Percentiles rank a stretch among this genome's conserved stretches.
Conservation (phyloP, 176 grass and related monocot genomes). For the Zizania latifolia region DNA sequence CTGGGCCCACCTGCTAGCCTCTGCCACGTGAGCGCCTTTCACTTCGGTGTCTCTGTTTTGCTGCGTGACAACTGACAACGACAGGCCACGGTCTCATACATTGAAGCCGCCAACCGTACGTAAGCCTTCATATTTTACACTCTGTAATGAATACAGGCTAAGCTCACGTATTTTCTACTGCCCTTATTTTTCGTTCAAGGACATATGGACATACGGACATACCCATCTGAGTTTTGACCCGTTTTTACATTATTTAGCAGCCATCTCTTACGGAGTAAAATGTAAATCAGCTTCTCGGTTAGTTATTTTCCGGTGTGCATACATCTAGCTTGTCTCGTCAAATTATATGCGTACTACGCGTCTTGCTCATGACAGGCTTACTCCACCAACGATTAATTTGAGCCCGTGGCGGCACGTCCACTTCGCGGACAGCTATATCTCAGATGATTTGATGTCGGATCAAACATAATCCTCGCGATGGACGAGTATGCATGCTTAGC, state of each 20-base stretch:
- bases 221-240: too few relatives aligned
- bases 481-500: not conserved
- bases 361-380: not conserved
- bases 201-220: too few relatives aligned
- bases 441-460: conserved; percentile 6
- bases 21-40: not conserved
- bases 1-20: not conserved
- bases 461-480: conserved; percentile 27
- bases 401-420: not conserved
- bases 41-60: not conserved
- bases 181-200: too few relatives aligned
- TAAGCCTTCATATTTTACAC: too few relatives aligned
- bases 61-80: not conserved
- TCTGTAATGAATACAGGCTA: too few relatives aligned
- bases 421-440: conserved; percentile 5
- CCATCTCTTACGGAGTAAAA: too few relatives aligned
- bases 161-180: too few relatives aligned
- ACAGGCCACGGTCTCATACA: too few relatives aligned
- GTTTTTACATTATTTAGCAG: too few relatives aligned
- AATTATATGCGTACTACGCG: not conserved
- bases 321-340: not conserved
- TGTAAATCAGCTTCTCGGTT: too few relatives aligned
- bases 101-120: too few relatives aligned
- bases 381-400: not conserved
- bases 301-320: not conserved